Conservation (phyloP, 306 rosid species). For the Ormosia semicastrata region DNA sequence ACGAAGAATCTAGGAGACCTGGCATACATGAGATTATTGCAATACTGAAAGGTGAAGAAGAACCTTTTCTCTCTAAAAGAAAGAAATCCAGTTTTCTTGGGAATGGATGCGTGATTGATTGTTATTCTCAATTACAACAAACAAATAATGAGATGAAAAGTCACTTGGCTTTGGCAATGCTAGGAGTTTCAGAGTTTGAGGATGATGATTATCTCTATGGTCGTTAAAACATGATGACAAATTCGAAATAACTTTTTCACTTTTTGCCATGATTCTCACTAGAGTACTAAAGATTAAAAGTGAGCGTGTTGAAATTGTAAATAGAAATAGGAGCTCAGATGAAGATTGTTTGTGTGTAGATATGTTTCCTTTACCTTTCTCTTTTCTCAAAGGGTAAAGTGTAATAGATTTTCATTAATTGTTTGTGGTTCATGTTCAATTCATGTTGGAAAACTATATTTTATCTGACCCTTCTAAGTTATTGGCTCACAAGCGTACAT, state of each 20-base stretch:
- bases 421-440: conserved; percentile 23
- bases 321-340: conserved; percentile 50
- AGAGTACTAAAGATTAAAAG: conserved; percentile 31
- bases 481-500: conserved; percentile 2
- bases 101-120: conserved; percentile 70
- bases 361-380: conserved; percentile 43
- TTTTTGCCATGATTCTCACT: conserved; percentile 41
- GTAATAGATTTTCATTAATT: conserved; percentile 38
- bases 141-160: conserved; percentile 76
- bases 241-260: background rate
- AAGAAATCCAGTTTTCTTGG: conserved; percentile 78
- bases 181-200: conserved; percentile 88
- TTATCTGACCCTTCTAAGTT: conserved; percentile 1
- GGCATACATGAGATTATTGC: conserved; percentile 72
- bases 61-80: conserved; percentile 46
- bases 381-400: conserved; percentile 38
- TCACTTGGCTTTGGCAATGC: conserved; percentile 92
- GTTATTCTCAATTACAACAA: conserved; percentile 68
- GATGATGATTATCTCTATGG: conserved; percentile 73
- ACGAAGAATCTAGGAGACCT: conserved; percentile 89
- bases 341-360: conserved; percentile 46
- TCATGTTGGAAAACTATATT: conserved; percentile 12
- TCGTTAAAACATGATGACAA: conserved; percentile 38
- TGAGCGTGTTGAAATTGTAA: conserved; percentile 50
- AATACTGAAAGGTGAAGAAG: conserved; percentile 79